A percentile compares a stretch with the other conserved stretches of the same genome.
Conservation (phyloP, 208 protist genomes). For the Entamoeba nuttalli region DNA sequence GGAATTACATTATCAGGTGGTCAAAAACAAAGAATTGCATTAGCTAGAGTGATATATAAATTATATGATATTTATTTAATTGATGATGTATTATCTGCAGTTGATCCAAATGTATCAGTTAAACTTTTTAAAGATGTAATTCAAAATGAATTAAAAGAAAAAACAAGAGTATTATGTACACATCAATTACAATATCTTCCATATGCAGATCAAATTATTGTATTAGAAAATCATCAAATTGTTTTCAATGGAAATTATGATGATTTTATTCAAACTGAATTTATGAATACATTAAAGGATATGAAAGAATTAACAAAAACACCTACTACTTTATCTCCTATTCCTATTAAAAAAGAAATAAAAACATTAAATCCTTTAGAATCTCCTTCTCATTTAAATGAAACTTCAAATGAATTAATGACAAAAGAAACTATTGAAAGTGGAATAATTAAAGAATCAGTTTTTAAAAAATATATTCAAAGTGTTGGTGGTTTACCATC, state of each 20-base stretch:
- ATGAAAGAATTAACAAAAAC: background rate
- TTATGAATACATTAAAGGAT: background rate
- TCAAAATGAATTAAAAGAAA: background rate
- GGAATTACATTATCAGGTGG: constrained; percentile 64
- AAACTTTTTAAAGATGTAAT: background rate
- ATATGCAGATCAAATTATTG: background rate
- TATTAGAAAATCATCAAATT: background rate
- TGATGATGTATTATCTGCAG: constrained; percentile 4
- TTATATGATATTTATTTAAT: constrained; percentile 23
- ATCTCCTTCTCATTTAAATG: no score
- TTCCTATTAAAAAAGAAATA: background rate
- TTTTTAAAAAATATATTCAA: background rate
- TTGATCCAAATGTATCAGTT: background rate
- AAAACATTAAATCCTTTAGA: background rate
- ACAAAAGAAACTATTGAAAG: background rate
- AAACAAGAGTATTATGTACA: background rate
- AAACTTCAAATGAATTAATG: background rate
- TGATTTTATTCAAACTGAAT: background rate
- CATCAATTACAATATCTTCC: background rate
- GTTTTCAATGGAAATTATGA: background rate
- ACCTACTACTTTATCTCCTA: background rate
- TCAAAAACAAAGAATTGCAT: constrained; percentile 48
- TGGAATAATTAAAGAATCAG: background rate
- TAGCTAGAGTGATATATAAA: constrained; percentile 50
- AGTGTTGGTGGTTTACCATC: background rate